These are phyloP conservation scores for Adansonia grandidieri DNA, from an alignment of 441 rosid genomes.

Conservation along the genomic window DNA sequence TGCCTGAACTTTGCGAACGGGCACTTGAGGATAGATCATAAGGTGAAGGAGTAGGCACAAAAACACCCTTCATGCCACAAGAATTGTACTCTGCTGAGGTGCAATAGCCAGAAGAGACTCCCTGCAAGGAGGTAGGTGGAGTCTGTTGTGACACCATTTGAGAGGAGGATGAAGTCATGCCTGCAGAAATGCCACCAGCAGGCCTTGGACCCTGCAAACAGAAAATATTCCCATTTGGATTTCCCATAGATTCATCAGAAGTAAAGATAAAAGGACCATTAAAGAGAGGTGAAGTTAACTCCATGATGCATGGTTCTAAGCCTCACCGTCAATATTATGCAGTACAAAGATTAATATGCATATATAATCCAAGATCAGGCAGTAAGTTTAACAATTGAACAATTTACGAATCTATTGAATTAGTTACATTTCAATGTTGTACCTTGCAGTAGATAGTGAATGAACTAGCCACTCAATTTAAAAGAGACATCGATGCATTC, in stretches of 20 bases:
- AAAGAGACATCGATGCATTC: slow-evolving; percentile 21
- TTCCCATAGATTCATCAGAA: slow-evolving; percentile 12
- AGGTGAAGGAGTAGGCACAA: slow-evolving; percentile 61
- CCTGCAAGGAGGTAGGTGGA: slow-evolving; percentile 64
- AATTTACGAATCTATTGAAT: background rate
- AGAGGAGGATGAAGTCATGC: slow-evolving; percentile 61
- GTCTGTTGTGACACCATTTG: slow-evolving; percentile 63
- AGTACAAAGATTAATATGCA: slow-evolving; percentile 14
- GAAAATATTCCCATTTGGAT: slow-evolving; percentile 23
- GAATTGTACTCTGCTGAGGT: slow-evolving; percentile 71
- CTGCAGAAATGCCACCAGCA: slow-evolving; percentile 59
- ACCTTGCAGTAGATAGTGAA: slow-evolving; percentile 2
- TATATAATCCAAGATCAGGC: background rate
- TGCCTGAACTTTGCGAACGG: slow-evolving; percentile 57
- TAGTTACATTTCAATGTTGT: slow-evolving; percentile 7
- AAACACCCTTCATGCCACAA: slow-evolving; percentile 77
- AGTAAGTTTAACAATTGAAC: background rate
- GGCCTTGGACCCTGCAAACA: slow-evolving; percentile 71
- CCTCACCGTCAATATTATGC: background rate
- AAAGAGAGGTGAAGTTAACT: slow-evolving; percentile 11
- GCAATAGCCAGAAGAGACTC: slow-evolving; percentile 59
- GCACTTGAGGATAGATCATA: slow-evolving; percentile 58
- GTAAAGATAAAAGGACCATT: slow-evolving; percentile 19
- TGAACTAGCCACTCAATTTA: background rate
- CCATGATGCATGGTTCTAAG: slow-evolving; percentile 10